Evolutionary conservation across 2,329 filamentous ascomycete genomes (phyloP).

Genomic region (Botrytis paeoniae): DNA sequence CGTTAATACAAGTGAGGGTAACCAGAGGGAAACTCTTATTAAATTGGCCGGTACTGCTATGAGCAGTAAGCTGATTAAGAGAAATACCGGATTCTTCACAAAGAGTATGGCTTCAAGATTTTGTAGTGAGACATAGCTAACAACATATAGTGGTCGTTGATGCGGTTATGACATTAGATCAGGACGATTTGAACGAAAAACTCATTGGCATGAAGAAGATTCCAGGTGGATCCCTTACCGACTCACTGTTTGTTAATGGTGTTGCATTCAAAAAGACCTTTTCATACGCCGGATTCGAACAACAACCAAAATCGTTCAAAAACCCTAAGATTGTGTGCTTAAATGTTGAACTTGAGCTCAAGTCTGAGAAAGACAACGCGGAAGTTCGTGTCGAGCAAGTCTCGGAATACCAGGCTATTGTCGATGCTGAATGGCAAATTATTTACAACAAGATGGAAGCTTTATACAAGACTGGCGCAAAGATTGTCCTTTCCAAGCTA

Average conservation of each 20-base stretch:
- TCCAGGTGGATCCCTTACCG: constrained; percentile 90
- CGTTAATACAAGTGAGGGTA: constrained; percentile 76
- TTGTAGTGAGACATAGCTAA: constrained; percentile 34
- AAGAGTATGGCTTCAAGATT: constrained; percentile 63
- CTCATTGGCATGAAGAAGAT: constrained; percentile 99
- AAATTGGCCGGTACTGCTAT: constrained; percentile 95
- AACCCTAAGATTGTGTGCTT: constrained; percentile 96
- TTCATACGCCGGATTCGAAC: constrained; percentile 97
- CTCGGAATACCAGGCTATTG: constrained; percentile 98
- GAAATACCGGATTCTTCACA: constrained; percentile 95
- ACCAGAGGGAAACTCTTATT: constrained; percentile 79
- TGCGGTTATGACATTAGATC: constrained; percentile 90
- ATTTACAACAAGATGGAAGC: constrained; percentile 99
- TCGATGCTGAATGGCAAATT: constrained; percentile 99
- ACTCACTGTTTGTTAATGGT: constrained; percentile 94
- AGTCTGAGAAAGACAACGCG: constrained; percentile 98
- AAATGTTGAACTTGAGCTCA: constrained; percentile 96
- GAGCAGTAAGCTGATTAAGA: constrained; percentile 99
- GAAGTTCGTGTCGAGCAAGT: constrained; percentile 98
- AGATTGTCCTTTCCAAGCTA: constrained; percentile 95
- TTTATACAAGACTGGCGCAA: constrained; percentile 87
- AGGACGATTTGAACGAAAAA: constrained; percentile 96
- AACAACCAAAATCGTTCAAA: constrained; percentile 93
- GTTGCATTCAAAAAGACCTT: constrained; percentile 99
- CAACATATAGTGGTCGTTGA: constrained; percentile 81